These are phyloP conservation scores for Syzygium syzygioides DNA, from an alignment of 441 rosid species.

Conservation along the genomic window DNA sequence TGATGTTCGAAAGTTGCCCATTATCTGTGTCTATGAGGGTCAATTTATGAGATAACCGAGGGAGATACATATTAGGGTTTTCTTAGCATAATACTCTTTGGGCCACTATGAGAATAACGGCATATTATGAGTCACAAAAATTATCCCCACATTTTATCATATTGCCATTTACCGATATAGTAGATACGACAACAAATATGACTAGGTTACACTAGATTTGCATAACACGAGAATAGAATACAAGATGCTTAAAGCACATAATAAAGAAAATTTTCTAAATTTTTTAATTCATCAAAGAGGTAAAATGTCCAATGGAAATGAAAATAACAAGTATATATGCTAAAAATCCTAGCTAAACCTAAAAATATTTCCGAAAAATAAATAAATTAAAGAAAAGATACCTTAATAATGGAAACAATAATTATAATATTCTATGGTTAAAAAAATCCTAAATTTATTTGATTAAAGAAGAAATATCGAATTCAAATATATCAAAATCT, in stretches of 20 bases:
- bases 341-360: neutral
- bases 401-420: neutral
- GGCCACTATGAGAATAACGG: too few relatives aligned
- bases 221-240: neutral
- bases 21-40: neutral
- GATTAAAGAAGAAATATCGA: neutral
- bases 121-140: neutral
- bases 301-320: neutral
- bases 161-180: neutral
- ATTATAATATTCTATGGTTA: neutral
- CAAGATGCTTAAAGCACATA: neutral
- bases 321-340: neutral
- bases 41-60: neutral
- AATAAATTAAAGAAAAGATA: neutral
- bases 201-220: neutral
- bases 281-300: neutral
- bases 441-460: neutral
- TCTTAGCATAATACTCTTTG: too few relatives aligned
- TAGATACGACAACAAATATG: neutral
- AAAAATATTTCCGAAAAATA: neutral
- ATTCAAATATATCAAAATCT: neutral
- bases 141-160: neutral
- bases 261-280: neutral
- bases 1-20: neutral
- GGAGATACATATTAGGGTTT: neutral